Evolutionary conservation across 768 basidiomycete species (phyloP).

Genomic region (Lactarius hatsudake): DNA sequence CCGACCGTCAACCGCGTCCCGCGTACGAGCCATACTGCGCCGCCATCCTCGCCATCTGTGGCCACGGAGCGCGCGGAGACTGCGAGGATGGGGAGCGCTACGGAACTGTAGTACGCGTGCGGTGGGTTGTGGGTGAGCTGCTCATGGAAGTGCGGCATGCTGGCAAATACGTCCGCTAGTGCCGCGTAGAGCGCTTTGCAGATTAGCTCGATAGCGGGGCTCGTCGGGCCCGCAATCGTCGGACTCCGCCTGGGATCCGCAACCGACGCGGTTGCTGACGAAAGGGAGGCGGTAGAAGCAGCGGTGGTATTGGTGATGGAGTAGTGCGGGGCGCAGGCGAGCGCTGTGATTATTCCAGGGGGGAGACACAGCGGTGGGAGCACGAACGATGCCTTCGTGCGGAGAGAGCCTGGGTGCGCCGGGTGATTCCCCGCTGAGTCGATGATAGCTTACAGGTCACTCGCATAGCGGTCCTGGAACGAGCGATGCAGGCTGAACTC

Average conservation of each 20-base stretch:
- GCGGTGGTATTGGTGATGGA: not conserved
- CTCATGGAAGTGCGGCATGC: slow-evolving; percentile 48
- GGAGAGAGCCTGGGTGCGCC: slow-evolving; percentile 40
- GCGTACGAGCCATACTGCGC: slow-evolving; percentile 31
- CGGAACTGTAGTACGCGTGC: slow-evolving; percentile 76
- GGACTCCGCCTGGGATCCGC: slow-evolving; percentile 17
- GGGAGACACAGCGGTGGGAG: slow-evolving; percentile 59
- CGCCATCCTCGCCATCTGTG: slow-evolving; percentile 39
- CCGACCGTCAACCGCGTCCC: slow-evolving; percentile 47
- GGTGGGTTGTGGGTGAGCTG: slow-evolving; percentile 62
- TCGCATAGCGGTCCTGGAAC: slow-evolving; percentile 76
- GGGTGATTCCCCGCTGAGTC: slow-evolving; percentile 43
- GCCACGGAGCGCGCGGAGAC: slow-evolving; percentile 54
- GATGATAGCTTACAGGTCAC: slow-evolving; percentile 75
- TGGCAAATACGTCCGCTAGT: slow-evolving; percentile 65
- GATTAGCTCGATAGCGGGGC: slow-evolving; percentile 71
- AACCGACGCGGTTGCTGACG: no score
- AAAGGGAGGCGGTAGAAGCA: no score
- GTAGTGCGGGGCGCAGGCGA: not conserved
- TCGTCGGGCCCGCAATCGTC: slow-evolving; percentile 37
- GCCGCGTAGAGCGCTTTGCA: slow-evolving; percentile 86
- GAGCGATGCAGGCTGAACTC: slow-evolving; percentile 82
- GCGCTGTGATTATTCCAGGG: slow-evolving; percentile 4
- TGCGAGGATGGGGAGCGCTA: slow-evolving; percentile 69
- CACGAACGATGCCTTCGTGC: slow-evolving; percentile 58